phyloP scores from a whole-genome alignment of 208 protist species.

The Trypanosoma mega region DNA sequence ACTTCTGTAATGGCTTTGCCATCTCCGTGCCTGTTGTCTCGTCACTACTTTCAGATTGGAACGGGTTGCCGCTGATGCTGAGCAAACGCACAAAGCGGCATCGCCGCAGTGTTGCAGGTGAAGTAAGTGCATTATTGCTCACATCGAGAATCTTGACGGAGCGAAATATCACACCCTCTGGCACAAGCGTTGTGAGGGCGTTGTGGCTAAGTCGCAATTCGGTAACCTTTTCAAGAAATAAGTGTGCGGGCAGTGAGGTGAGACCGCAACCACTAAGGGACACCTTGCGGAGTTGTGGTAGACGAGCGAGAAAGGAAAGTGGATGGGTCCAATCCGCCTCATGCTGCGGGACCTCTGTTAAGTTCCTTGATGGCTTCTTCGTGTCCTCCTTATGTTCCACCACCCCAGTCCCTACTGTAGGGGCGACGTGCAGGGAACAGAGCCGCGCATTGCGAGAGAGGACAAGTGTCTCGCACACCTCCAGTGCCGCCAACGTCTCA shows the following conservation, averaged over 20 bases:
- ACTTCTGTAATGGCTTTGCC: neutral
- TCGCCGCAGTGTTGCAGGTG: slow-evolving; percentile 63
- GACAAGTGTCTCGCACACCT: slow-evolving; percentile 66
- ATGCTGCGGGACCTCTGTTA: neutral
- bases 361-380: neutral
- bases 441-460: slow-evolving; percentile 72
- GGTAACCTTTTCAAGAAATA: slow-evolving; percentile 75
- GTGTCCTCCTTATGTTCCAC: slow-evolving; percentile 12
- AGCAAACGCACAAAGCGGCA: slow-evolving; percentile 73
- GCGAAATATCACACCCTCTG: slow-evolving; percentile 77
- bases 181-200: slow-evolving; percentile 54
- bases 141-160: slow-evolving; percentile 86
- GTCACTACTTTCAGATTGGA: slow-evolving; percentile 33
- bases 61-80: slow-evolving; percentile 66
- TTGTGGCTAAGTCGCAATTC: slow-evolving; percentile 84
- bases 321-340: slow-evolving; percentile 50
- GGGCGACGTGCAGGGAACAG: slow-evolving; percentile 27
- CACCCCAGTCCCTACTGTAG: slow-evolving; percentile 10
- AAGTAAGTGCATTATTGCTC: slow-evolving; percentile 58
- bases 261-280: slow-evolving; percentile 78
- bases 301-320: slow-evolving; percentile 69
- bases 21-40: slow-evolving; percentile 3
- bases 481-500: slow-evolving; percentile 34
- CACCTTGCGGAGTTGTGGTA: slow-evolving; percentile 68
- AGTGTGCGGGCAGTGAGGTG: slow-evolving; percentile 54